Conservation (phyloP, 139 green algal genomes). For the Zygnema circumcarinatum region DNA sequence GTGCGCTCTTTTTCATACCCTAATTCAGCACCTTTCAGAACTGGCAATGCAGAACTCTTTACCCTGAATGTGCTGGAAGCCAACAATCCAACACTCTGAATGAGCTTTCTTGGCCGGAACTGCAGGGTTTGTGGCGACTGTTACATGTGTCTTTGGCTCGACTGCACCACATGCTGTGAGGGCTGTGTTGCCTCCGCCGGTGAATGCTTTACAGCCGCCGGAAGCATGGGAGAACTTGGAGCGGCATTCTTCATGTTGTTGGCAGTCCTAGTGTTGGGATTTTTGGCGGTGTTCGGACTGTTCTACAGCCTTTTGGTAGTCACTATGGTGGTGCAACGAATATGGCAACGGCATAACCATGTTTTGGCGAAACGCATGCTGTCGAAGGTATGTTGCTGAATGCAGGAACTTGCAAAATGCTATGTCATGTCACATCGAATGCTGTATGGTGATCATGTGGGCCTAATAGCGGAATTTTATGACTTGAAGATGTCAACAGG, state of each 20-base stretch:
- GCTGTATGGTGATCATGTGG: background rate
- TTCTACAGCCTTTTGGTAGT: constrained; percentile 24
- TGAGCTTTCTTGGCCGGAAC: background rate
- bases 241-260: background rate
- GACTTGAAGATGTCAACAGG: background rate
- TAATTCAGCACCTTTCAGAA: constrained; percentile 3
- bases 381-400: constrained; percentile 29
- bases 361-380: constrained; percentile 14
- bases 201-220: background rate
- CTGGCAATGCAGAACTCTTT: too few relatives aligned
- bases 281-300: constrained; percentile 25
- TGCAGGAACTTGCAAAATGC: constrained; percentile 2
- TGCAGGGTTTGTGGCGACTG: background rate
- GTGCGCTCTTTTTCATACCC: background rate
- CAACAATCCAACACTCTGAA: too few relatives aligned
- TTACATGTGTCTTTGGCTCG: background rate
- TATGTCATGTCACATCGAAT: background rate
- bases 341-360: constrained; percentile 41
- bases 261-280: constrained; percentile 7
- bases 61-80: too few relatives aligned
- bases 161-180: background rate
- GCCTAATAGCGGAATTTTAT: background rate
- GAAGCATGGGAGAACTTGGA: background rate
- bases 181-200: background rate
- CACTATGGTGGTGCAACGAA: constrained; percentile 1